Base-by-base conservation (phyloP, 2,329 filamentous ascomycete genomes). In the Phaeosphaeriaceae sp. region DNA sequence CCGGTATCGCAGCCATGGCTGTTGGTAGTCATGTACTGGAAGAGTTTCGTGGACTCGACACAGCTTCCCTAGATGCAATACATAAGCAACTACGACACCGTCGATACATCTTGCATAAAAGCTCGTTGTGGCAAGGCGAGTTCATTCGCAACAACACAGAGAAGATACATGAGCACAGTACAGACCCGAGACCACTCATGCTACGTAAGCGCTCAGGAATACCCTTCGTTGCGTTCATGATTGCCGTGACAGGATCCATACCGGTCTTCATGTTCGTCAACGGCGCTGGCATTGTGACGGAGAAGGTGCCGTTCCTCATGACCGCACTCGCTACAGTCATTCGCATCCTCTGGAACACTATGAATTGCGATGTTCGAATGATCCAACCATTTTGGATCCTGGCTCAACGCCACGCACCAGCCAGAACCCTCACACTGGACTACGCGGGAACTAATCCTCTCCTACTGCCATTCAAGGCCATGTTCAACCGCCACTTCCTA, bases 351-450 rank as follows among this genome's bases (percentile, higher is more conserved):
- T 92, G 89, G 89, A 84, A 84, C 59, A 85, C 86, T 2, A 81
- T 92, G 60, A 90, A 92, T 68, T 88, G 85, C 55, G 85, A 88
- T 24, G 83, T 91, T 48, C 87, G 89, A 44, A 88, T 91, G 83
- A 86, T 91, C 75, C 89, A 92, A 73, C 90, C 90, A 1, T 92
- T 90, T 70, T 91, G 89, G 71, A 85, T 91, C 58, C 84, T 92
- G 1, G 89, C 86, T 15, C 81, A 82, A 52, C 84, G 90, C 3
- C 85, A 89, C 62, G 89, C 89, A 3, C 85, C 87, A 0, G 81
- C 89, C 7, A 85, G 83, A 63, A 89, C 86, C 1, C 82, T 92
- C 7, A 88, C 87, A 0, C 83, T 92, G 10, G 90, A 92, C 75
- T 92, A 92, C 74, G 90, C 88, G 0, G 88, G 88, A 25, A 85